Conservation (phyloP, 768 basidiomycete species). For the Tylopilus plumbeoviolaceoides region DNA sequence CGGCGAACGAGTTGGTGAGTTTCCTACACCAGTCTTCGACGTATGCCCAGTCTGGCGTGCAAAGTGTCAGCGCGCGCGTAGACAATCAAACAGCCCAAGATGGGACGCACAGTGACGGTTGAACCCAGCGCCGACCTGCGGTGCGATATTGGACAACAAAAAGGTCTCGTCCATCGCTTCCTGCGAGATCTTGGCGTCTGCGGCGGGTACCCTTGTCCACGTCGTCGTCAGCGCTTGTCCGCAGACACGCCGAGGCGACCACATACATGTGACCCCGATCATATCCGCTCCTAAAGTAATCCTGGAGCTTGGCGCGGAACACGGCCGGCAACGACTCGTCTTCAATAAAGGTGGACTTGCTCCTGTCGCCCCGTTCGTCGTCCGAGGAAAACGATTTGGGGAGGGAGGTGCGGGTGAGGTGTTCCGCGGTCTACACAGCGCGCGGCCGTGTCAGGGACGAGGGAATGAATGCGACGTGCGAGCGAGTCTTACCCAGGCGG, state of each 20-base stretch:
- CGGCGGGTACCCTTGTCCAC: constrained; percentile 80
- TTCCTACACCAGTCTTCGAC: constrained; percentile 93
- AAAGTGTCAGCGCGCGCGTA: neutral
- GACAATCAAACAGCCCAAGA: neutral
- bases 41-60: constrained; percentile 84
- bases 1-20: constrained; percentile 80
- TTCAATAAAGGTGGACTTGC: constrained; percentile 77
- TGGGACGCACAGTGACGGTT: constrained; percentile 79
- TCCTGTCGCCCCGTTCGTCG: constrained; percentile 57
- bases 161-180: constrained; percentile 98
- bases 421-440: constrained; percentile 79
- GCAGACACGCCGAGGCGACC: neutral
- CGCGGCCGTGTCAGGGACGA: neutral
- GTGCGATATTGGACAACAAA: constrained; percentile 90
- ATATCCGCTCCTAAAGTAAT: constrained; percentile 92
- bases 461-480: too few relatives aligned
- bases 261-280: constrained; percentile 95
- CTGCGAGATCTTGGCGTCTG: constrained; percentile 90
- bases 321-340: constrained; percentile 69
- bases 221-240: neutral
- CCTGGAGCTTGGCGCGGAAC: constrained; percentile 81
- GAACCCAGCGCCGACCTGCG: constrained; percentile 97
- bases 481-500: constrained; percentile 72
- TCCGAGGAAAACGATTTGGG: constrained; percentile 43
- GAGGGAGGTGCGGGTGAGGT: constrained; percentile 77